These are phyloP conservation scores for Pneumocystis sp. DNA, from an alignment of 1,139 yeast genomes.

Conservation along the genomic window DNA sequence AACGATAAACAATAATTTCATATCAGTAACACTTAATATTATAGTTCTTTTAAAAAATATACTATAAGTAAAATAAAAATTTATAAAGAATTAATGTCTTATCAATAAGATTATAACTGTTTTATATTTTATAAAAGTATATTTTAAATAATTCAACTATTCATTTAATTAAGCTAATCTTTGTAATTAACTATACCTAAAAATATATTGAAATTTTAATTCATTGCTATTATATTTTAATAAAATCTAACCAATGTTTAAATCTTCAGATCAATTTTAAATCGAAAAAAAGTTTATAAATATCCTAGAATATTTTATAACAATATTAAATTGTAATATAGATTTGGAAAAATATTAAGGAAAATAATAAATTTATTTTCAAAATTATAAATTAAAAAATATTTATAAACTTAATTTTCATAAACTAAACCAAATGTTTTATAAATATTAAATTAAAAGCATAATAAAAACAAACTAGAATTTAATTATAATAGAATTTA, in stretches of 20 bases:
- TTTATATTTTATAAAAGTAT: not conserved
- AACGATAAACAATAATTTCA: not conserved
- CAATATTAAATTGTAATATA: too few relatives aligned
- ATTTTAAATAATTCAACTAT: not conserved
- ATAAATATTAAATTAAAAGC: not conserved
- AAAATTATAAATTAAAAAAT: too few relatives aligned
- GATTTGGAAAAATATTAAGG: too few relatives aligned
- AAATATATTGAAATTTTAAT: not conserved
- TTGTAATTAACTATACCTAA: not conserved
- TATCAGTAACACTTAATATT: not conserved
- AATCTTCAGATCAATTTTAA: not conserved
- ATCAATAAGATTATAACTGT: not conserved
- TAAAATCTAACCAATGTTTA: not conserved
- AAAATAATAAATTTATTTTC: too few relatives aligned
- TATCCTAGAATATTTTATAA: not conserved
- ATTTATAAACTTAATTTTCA: not conserved
- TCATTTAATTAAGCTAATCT: not conserved
- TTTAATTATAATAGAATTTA: not conserved
- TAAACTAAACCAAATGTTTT: not conserved
- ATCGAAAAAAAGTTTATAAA: not conserved
- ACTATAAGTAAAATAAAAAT: not conserved
- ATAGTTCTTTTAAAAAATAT: not conserved
- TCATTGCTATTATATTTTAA: not conserved
- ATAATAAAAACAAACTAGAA: not conserved
- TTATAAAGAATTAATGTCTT: not conserved